Evolutionary conservation across 345 rosid genomes (phyloP).

Genomic region (Salix koriyanagi): DNA sequence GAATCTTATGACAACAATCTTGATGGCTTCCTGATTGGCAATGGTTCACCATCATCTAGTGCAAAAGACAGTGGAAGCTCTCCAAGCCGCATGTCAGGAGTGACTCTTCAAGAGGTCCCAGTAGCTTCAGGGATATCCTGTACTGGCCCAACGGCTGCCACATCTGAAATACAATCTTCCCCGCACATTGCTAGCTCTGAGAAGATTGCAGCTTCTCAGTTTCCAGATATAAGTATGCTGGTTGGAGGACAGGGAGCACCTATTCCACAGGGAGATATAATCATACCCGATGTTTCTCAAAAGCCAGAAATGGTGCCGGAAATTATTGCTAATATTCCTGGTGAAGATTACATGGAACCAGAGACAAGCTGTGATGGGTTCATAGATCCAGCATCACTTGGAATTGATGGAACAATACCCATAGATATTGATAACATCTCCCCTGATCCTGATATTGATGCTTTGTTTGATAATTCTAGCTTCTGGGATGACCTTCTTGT

Average conservation of each 20-base stretch:
- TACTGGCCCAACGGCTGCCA: constrained; percentile 29
- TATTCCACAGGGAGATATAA: constrained; percentile 38
- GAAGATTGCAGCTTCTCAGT: constrained; percentile 36
- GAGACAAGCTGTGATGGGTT: constrained; percentile 38
- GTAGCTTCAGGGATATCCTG: constrained; percentile 28
- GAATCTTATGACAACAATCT: constrained; percentile 45
- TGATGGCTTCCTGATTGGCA: constrained; percentile 50
- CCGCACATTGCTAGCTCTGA: constrained; percentile 37
- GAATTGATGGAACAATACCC: constrained; percentile 35
- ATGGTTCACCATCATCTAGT: constrained; percentile 38
- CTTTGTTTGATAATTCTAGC: constrained; percentile 43
- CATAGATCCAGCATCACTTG: constrained; percentile 45
- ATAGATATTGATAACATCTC: constrained; percentile 53
- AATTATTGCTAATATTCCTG: constrained; percentile 32
- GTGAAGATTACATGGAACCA: constrained; percentile 40
- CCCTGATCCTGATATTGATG: constrained; percentile 62
- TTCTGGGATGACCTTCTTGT: constrained; percentile 58
- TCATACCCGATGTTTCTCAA: constrained; percentile 45
- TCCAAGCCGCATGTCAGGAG: constrained; percentile 47
- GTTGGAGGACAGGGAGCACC: constrained; percentile 45
- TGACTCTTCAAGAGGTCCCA: constrained; percentile 74
- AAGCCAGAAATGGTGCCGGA: constrained; percentile 51
- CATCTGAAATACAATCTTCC: constrained; percentile 48
- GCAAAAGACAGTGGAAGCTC: constrained; percentile 48
- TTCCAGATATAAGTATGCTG: constrained; percentile 40